Conservation (phyloP, 805 yeast genomes). For the Candida sakaeoensis region DNA sequence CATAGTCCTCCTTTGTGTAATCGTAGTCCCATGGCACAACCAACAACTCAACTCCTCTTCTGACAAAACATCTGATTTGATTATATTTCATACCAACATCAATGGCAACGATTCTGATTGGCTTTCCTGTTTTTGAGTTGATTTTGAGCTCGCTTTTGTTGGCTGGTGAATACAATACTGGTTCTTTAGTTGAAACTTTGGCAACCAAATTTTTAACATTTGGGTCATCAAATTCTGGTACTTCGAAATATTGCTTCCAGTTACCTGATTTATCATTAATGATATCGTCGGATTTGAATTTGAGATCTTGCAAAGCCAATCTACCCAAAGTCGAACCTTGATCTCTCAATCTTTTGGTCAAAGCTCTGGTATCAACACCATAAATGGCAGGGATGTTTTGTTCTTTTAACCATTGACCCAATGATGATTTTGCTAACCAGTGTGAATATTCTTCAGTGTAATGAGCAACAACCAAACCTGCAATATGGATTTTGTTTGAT, state of each 20-base stretch:
- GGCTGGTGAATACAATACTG: constrained; percentile 73
- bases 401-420: constrained; percentile 89
- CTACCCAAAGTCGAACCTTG: constrained; percentile 93
- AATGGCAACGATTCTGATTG: constrained; percentile 78
- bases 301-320: constrained; percentile 56
- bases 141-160: constrained; percentile 44
- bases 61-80: constrained; percentile 94
- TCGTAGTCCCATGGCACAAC: constrained; percentile 97
- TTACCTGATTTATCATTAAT: constrained; percentile 27
- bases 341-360: constrained; percentile 90
- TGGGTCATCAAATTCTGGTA: constrained; percentile 92
- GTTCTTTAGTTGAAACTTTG: constrained; percentile 75
- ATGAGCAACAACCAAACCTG: constrained; percentile 95
- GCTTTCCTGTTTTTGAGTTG: constrained; percentile 57
- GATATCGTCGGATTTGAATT: constrained; percentile 27
- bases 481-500: constrained; percentile 87
- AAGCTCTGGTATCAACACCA: constrained; percentile 95
- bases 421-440: constrained; percentile 84
- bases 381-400: constrained; percentile 93
- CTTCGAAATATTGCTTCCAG: constrained; percentile 63
- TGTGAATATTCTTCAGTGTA: constrained; percentile 96
- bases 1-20: constrained; percentile 74
- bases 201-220: constrained; percentile 89
- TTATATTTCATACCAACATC: constrained; percentile 98
- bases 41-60: constrained; percentile 91